Percentiles rank a stretch among this genome's conserved stretches.
These are phyloP conservation scores for Wickerhamomyces kurtzmanii DNA, from an alignment of 805 yeast species.

Conservation along the genomic window DNA sequence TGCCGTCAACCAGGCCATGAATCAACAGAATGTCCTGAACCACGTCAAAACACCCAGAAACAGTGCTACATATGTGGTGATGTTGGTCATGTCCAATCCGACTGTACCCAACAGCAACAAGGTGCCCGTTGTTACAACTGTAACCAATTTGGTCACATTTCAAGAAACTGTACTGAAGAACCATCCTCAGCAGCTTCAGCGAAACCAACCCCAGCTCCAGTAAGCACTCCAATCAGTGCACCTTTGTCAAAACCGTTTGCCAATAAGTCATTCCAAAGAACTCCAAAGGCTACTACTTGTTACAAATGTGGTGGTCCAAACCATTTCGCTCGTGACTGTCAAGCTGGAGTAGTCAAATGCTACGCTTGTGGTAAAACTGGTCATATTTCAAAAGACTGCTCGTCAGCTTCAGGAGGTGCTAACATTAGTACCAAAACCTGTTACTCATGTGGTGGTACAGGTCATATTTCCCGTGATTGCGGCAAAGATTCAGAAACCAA, in stretches of 20 bases:
- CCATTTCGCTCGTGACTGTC: constrained; percentile 89
- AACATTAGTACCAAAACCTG: constrained; percentile 25
- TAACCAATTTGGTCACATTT: constrained; percentile 70
- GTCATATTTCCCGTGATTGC: constrained; percentile 86
- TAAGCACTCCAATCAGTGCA: constrained; percentile 8
- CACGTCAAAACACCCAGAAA: constrained; percentile 75
- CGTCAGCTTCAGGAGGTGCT: constrained; percentile 40
- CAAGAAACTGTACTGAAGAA: constrained; percentile 62
- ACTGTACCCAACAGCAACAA: constrained; percentile 50
- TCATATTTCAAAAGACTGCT: constrained; percentile 81
- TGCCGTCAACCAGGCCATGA: constrained; percentile 87
- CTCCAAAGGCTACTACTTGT: constrained; percentile 46
- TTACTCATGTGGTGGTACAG: constrained; percentile 44
- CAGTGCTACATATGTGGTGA: constrained; percentile 93
- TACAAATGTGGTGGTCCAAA: constrained; percentile 91
- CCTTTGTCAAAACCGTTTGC: constrained; percentile 11
- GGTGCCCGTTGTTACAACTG: constrained; percentile 77
- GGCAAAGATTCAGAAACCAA: constrained; percentile 10
- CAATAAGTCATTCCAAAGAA: constrained; percentile 12
- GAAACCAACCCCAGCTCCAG: constrained; percentile 4
- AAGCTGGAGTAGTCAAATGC: constrained; percentile 62
- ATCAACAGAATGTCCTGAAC: constrained; percentile 80
- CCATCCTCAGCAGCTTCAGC: constrained; percentile 11
- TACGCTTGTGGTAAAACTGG: constrained; percentile 90
- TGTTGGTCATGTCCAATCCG: constrained; percentile 81